Conservation (phyloP, 2,329 filamentous ascomycete genomes). For the Aspergillus pseudonomiae region DNA sequence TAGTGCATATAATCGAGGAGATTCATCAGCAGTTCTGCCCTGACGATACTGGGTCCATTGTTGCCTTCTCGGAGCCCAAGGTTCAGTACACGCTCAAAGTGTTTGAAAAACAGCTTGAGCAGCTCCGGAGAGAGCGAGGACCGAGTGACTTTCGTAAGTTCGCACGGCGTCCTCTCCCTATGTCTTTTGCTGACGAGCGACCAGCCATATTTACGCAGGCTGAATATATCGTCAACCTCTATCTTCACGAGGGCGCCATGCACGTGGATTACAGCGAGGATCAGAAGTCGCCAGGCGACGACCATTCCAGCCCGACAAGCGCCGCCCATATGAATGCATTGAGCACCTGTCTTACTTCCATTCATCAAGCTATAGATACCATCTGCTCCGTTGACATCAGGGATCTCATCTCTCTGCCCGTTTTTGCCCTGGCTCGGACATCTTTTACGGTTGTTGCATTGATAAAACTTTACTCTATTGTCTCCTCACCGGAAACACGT, state of each 20-base stretch:
- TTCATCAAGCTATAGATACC: slow-evolving; percentile 67
- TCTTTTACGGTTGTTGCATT: slow-evolving; percentile 72
- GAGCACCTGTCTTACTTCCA: slow-evolving; percentile 66
- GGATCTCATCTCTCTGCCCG: slow-evolving; percentile 66
- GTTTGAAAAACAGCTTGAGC: slow-evolving; percentile 66
- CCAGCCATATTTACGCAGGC: slow-evolving; percentile 65
- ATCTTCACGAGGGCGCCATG: slow-evolving; percentile 75
- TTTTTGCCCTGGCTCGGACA: slow-evolving; percentile 71
- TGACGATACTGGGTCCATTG: slow-evolving; percentile 62
- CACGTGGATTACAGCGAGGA: slow-evolving; percentile 64
- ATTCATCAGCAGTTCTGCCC: slow-evolving; percentile 67
- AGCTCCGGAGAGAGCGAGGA: slow-evolving; percentile 60
- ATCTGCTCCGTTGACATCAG: slow-evolving; percentile 65
- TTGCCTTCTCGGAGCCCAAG: slow-evolving; percentile 62
- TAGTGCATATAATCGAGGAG: slow-evolving; percentile 68
- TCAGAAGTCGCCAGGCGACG: slow-evolving; percentile 21
- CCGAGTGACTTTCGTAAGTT: slow-evolving; percentile 60
- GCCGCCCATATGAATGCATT: slow-evolving; percentile 68
- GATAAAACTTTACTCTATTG: slow-evolving; percentile 73
- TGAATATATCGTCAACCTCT: slow-evolving; percentile 68
- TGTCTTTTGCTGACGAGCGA: slow-evolving; percentile 7
- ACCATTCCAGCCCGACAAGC: slow-evolving; percentile 44
- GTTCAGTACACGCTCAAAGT: slow-evolving; percentile 66
- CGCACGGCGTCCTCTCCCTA: not conserved
- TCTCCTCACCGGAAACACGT: slow-evolving; percentile 64